Evolutionary conservation across 305 asterid genomes (phyloP), one percentile per base, ranked within the genome.

Genomic region (Rubia occidens): DNA sequence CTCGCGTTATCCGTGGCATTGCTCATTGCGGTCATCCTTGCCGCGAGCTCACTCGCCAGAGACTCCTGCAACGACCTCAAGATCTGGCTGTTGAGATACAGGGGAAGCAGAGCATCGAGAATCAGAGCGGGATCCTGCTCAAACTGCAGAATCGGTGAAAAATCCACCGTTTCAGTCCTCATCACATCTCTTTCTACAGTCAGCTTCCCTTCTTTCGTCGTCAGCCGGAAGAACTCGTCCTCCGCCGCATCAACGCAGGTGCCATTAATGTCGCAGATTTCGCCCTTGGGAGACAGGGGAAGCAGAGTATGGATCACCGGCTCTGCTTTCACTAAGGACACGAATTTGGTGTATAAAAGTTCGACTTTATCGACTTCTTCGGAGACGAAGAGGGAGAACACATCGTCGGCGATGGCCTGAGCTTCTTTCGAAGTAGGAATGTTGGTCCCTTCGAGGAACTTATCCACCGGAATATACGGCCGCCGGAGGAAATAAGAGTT

Each of bases 51-150:
- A 78, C 98, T 90, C 3, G 98, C 97, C 15, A 90, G 58, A 0
- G 98, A 93, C 65, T 93, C 98, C 79, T 93, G 98, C 85, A 93
- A 64, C 0, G 98, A 76, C 83, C 98, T 86, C 84, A 90, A 75
- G 68, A 93, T 85, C 70, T 93, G 98, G 51, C 98, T 93, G 89
- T 93, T 93, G 79, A 93, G 74, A 74, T 93, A 90, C 15, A 93
- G 95, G 56, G 98, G 98, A 60, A 93, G 80, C 74, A 88, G 73
- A 4, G 96, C 96, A 73, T 93, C 97, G 17, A 90, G 96, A 68
- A 93, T 93, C 85, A 88, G 94, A 49, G 85, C 91, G 0, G 98
- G 98, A 79, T 93, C 98, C 83, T 88, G 98, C 85, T 93, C 98
- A 69, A 90, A 90, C 72, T 88, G 96, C 90, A 90, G 75, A 65